These are phyloP conservation scores for Amanita muscaria DNA, from an alignment of 768 basidiomycete species.

Conservation along the genomic window DNA sequence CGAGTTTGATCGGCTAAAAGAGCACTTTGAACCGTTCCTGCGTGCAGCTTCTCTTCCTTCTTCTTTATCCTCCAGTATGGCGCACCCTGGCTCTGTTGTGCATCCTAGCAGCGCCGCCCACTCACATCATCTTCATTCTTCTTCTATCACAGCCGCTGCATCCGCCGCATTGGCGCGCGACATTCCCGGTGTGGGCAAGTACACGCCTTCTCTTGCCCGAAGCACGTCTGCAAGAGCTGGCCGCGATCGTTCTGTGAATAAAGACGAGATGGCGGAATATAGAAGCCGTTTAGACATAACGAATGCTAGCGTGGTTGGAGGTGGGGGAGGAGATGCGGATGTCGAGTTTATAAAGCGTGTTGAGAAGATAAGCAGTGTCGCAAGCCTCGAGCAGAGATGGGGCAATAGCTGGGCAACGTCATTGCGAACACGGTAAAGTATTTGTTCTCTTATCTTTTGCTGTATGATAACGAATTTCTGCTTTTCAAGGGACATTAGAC, in stretches of 20 bases:
- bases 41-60: constrained; percentile 65
- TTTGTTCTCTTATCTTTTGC: constrained; percentile 9
- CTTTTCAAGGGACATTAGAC: constrained; percentile 80
- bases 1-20: constrained; percentile 91
- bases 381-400: constrained; percentile 75
- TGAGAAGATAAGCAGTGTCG: constrained; percentile 53
- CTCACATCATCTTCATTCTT: constrained; percentile 69
- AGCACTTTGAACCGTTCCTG: constrained; percentile 94
- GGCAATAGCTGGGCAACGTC: constrained; percentile 68
- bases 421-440: constrained; percentile 49
- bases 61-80: constrained; percentile 44
- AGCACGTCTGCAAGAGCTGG: constrained; percentile 35
- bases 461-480: constrained; percentile 7
- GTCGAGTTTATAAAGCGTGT: constrained; percentile 62
- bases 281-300: constrained; percentile 60
- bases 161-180: constrained; percentile 85
- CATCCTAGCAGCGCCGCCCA: constrained; percentile 41
- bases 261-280: constrained; percentile 74
- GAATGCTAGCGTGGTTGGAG: constrained; percentile 41
- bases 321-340: constrained; percentile 60
- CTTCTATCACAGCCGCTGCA: constrained; percentile 83
- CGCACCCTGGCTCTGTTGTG: constrained; percentile 29
- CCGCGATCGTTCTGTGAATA: constrained; percentile 58
- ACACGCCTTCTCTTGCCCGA: constrained; percentile 48
- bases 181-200: constrained; percentile 73